These are phyloP conservation scores for Claviceps citrina DNA, from an alignment of 2,329 filamentous ascomycete genomes.

Conservation along the genomic window DNA sequence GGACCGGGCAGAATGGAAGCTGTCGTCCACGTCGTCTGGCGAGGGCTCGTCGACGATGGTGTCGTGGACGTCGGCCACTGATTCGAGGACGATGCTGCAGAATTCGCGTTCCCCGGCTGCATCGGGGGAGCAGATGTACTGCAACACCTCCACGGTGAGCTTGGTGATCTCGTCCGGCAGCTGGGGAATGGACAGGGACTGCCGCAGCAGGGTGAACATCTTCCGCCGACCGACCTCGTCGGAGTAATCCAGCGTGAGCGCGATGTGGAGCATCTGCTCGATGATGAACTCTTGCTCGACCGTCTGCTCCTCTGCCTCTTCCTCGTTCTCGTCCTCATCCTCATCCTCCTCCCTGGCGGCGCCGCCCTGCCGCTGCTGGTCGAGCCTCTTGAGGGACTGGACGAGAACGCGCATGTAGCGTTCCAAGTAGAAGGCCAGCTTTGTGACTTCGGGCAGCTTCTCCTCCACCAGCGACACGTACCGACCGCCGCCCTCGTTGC, in stretches of 20 bases:
- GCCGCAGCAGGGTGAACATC: conserved; percentile 84
- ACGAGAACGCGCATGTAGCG: conserved; percentile 59
- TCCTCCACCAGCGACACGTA: conserved; percentile 68
- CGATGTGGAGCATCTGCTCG: conserved; percentile 86
- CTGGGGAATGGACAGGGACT: conserved; percentile 70
- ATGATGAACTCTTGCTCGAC: conserved; percentile 91
- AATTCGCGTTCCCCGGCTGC: conserved; percentile 66
- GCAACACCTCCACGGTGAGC: conserved; percentile 66
- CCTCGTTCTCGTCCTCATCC: not conserved
- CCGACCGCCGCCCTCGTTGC: conserved; percentile 55
- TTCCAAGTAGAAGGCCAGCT: conserved; percentile 73
- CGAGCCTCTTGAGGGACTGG: conserved; percentile 43
- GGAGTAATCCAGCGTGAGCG: conserved; percentile 85
- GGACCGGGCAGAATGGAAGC: conserved; percentile 85
- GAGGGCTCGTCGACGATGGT: conserved; percentile 63
- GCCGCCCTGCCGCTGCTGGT: too few species aligned
- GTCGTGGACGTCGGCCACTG: conserved; percentile 91
- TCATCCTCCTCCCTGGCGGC: conserved; percentile 39
- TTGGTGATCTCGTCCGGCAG: conserved; percentile 87
- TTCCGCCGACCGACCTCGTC: conserved; percentile 89
- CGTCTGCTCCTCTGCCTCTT: conserved; percentile 57
- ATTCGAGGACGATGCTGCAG: conserved; percentile 74
- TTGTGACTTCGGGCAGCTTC: conserved; percentile 88
- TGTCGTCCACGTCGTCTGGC: conserved; percentile 44
- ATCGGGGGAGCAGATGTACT: conserved; percentile 66